Conservation (phyloP, 1,284 basidiomycete species). For the Melanopsichium pennsylvanicum region DNA sequence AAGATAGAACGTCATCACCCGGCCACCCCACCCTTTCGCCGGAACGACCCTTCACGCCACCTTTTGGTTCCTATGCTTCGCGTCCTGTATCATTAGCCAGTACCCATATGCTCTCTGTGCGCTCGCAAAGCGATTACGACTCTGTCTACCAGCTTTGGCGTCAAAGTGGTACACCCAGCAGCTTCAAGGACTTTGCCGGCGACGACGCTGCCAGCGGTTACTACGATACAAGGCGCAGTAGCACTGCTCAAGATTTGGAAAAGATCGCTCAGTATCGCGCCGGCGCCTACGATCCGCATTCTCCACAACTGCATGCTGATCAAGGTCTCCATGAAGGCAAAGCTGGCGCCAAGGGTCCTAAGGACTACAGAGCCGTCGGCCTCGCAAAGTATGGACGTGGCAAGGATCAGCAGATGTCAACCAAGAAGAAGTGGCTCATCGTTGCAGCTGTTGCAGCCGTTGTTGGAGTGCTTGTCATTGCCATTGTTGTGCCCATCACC, state of each 20-base stretch:
- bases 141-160: constrained; percentile 48
- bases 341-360: constrained; percentile 29
- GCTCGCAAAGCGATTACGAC: constrained; percentile 47
- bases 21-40: constrained; percentile 4
- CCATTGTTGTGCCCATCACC: constrained; percentile 42
- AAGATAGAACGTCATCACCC: not conserved
- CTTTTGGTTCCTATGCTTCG: constrained; percentile 9
- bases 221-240: constrained; percentile 7
- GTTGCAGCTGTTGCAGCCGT: constrained; percentile 29
- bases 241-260: constrained; percentile 18
- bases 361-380: constrained; percentile 41
- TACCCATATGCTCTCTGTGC: constrained; percentile 33
- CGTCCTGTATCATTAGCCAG: constrained; percentile 30
- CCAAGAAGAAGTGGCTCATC: constrained; percentile 42
- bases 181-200: constrained; percentile 20
- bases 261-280: constrained; percentile 36
- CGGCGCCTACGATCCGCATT: not conserved
- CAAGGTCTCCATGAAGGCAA: constrained; percentile 17
- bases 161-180: constrained; percentile 23
- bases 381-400: constrained; percentile 41
- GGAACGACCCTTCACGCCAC: constrained; percentile 25
- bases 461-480: constrained; percentile 32
- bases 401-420: constrained; percentile 29
- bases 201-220: constrained; percentile 4
- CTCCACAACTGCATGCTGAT: not conserved